Base-by-base conservation (phyloP, 352 stramenopile genomes). In the Phytophthora pinifolia region DNA sequence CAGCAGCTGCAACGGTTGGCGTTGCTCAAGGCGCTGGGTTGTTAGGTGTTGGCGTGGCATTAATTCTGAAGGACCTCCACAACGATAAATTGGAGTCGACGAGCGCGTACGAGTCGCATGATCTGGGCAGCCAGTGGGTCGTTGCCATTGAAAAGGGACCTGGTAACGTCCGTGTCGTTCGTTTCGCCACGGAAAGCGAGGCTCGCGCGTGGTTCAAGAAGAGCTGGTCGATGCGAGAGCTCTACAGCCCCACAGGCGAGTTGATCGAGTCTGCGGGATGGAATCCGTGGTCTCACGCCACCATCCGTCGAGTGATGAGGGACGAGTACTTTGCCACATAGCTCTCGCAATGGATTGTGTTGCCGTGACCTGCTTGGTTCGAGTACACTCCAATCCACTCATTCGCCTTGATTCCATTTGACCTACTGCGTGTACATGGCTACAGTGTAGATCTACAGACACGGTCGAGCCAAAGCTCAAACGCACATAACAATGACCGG, bases 91-190 rank as follows among this genome's bases (percentile, higher is more conserved):
- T 33, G 10, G 58, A 57, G 2, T 59, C 35, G 4, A n/a, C 36
- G 12, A 58, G 32, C 13, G 59, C 59, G 1, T 63, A 63, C 29
- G 59, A 68, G 20, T 14, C 29, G 9, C 33, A 31, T n/a, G 44
- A 22, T 29, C 7, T 39, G 3, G 14, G 55, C 9, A 46, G 27
- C 2, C 30, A 22, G 14, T 65, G 60, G 60, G 20, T 65, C 9
- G 35, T 64, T 5, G 59, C 59, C 6, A 59, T 60, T 32, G 53
- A 68, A 29, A 54, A 68, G 39, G 59, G 59, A 6, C 51, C 32
- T 6, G 30, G 41, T 2, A 68, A 68, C 37, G 60, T 65, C 0
- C 48, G 48, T 33, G 54, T 69, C 9, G 33, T 46, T 39, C 54
- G 50, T 9, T 70, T 61, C 32, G 30, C 9, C 7, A 54, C n/a